A percentile compares a stretch with the other conserved stretches of the same genome.
Evolutionary conservation across 2,329 filamentous ascomycete species (phyloP).

Genomic region (Calonectria naviculata): DNA sequence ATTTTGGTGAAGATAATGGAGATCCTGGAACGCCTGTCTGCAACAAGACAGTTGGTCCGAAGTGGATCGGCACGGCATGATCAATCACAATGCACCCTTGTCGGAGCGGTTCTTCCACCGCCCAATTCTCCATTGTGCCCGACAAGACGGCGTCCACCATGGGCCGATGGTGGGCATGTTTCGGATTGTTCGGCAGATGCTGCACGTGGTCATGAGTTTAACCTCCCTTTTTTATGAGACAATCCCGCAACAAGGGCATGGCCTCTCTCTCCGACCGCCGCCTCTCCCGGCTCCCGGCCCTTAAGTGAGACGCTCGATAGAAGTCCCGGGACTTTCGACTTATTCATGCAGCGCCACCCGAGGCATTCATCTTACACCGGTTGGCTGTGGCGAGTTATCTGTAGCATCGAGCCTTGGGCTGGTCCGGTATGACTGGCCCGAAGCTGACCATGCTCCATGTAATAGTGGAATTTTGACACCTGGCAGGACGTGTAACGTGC

Average conservation of each 20-base stretch:
- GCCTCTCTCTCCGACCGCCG: not conserved
- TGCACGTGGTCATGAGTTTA: conserved; percentile 16
- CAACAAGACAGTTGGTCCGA: conserved; percentile 9
- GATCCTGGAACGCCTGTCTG: not conserved
- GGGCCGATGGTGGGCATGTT: conserved; percentile 18
- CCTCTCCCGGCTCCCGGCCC: conserved; percentile 6
- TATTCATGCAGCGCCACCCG: not conserved
- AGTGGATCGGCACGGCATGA: conserved; percentile 12
- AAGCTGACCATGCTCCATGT: not conserved
- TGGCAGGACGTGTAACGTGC: not conserved
- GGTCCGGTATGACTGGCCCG: not conserved
- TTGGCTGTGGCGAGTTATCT: not conserved
- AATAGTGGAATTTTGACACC: not conserved
- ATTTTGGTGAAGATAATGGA: conserved; percentile 3
- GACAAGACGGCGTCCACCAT: conserved; percentile 1
- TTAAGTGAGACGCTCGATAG: conserved; percentile 5
- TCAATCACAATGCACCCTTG: not conserved
- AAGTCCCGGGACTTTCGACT: not conserved
- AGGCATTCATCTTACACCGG: not conserved
- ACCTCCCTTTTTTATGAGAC: conserved; percentile 14
- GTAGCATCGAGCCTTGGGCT: not conserved
- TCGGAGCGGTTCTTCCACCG: conserved; percentile 17
- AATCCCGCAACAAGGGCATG: conserved; percentile 2
- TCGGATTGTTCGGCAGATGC: conserved; percentile 12
- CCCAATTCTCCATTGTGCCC: conserved; percentile 16